Evolutionary conservation across 768 basidiomycete genomes (phyloP).

Genomic region (Suillus tomentosus): DNA sequence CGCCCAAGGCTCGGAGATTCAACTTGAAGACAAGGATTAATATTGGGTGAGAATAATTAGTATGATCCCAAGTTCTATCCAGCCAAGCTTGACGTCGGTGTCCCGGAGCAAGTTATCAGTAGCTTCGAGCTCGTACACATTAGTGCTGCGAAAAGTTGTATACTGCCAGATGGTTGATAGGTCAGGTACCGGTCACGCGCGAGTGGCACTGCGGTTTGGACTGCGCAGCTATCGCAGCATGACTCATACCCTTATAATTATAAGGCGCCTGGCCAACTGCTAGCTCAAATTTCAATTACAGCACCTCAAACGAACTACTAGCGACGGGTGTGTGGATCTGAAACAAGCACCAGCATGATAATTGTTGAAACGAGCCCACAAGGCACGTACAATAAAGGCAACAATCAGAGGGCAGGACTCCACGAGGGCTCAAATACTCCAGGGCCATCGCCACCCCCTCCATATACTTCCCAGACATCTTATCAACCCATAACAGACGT

Average conservation of each 20-base stretch:
- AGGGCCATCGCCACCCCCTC: conserved; percentile 8
- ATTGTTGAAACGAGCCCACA: conserved; percentile 4
- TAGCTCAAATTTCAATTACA: neutral
- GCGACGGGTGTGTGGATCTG: neutral
- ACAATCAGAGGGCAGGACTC: neutral
- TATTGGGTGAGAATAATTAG: too few relatives aligned
- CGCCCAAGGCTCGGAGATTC: too few relatives aligned
- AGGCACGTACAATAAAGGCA: neutral
- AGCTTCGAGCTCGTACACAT: too few relatives aligned
- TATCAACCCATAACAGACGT: conserved; percentile 1
- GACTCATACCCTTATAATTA: neutral
- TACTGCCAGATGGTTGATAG: too few relatives aligned
- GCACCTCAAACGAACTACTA: neutral
- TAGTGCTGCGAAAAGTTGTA: too few relatives aligned
- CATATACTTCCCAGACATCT: conserved; percentile 8
- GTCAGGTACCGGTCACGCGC: neutral
- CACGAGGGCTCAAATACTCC: neutral
- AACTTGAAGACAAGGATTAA: too few relatives aligned
- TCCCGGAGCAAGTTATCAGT: too few relatives aligned
- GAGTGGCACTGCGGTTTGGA: neutral
- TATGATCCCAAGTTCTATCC: too few relatives aligned
- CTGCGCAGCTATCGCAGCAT: neutral
- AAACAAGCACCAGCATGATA: conserved; percentile 6
- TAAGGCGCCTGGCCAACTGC: neutral
- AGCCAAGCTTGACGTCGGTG: too few relatives aligned